Evolutionary conservation across 257 asterid species (phyloP).

Genomic region (Capsicum rhomboideum): DNA sequence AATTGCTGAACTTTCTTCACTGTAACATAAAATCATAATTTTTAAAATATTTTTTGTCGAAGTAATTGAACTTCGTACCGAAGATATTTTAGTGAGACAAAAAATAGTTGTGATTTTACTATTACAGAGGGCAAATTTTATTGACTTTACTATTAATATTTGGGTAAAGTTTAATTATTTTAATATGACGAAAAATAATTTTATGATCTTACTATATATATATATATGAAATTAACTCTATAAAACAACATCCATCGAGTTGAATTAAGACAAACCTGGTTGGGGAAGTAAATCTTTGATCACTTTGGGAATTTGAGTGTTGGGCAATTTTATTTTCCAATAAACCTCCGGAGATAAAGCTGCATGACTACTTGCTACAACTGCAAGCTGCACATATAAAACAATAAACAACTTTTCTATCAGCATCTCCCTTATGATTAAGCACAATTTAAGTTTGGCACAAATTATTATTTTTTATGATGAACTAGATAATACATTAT

Average conservation of each 20-base stretch:
- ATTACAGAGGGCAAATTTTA: background rate
- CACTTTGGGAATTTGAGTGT: constrained; percentile 15
- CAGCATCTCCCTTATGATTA: background rate
- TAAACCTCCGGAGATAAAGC: constrained; percentile 9
- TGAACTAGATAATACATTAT: too few species aligned
- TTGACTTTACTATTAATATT: too few species aligned
- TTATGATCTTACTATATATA: background rate
- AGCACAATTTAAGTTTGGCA: too few species aligned
- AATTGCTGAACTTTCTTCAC: too few species aligned
- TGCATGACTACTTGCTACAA: constrained; percentile 11
- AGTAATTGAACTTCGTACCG: too few species aligned
- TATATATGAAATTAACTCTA: background rate
- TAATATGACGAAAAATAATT: too few species aligned
- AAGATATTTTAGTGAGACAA: background rate
- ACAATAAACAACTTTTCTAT: background rate
- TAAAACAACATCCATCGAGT: background rate
- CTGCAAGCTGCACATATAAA: constrained; percentile 1
- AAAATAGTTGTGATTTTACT: background rate
- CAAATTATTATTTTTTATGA: too few species aligned
- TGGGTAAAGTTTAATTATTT: too few species aligned
- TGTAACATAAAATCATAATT: too few species aligned
- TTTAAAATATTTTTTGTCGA: too few species aligned
- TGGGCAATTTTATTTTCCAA: constrained; percentile 21
- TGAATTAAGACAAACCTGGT: background rate
- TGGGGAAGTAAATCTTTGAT: constrained; percentile 6